phyloP scores from a whole-genome alignment of 495 filamentous ascomycete species.

The Hypoxylon fuscum region DNA sequence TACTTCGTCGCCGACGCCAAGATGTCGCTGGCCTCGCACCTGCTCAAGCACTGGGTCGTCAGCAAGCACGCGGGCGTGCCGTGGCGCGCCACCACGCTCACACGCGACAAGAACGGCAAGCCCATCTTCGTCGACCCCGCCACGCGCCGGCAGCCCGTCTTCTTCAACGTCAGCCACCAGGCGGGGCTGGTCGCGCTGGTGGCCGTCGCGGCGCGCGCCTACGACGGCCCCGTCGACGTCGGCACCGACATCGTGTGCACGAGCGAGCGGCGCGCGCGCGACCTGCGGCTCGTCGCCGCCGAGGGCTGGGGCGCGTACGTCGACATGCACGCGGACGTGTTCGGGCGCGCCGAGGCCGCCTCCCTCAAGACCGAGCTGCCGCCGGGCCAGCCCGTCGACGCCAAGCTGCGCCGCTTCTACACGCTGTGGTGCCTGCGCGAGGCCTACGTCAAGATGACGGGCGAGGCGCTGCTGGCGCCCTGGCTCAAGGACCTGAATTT shows the following conservation, averaged over 20 bases:
- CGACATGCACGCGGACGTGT: constrained; percentile 81
- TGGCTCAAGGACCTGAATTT: constrained; percentile 72
- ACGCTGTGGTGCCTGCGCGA: constrained; percentile 90
- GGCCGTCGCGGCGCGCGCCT: constrained; percentile 52
- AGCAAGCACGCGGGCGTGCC: constrained; percentile 66
- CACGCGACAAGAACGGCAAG: constrained; percentile 69
- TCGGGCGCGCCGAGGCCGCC: constrained; percentile 57
- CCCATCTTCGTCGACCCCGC: constrained; percentile 59
- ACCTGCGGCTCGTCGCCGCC: constrained; percentile 54
- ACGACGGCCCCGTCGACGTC: constrained; percentile 50
- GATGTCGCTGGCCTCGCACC: constrained; percentile 75
- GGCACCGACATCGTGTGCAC: constrained; percentile 81
- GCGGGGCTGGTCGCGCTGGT: constrained; percentile 74
- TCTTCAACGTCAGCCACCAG: constrained; percentile 93
- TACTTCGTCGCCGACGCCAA: constrained; percentile 71
- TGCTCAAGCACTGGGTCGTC: constrained; percentile 82
- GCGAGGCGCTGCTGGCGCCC: constrained; percentile 81
- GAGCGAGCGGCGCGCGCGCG: constrained; percentile 68
- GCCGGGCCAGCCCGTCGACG: constrained; percentile 34
- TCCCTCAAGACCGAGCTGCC: constrained; percentile 50
- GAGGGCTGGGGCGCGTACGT: constrained; percentile 73
- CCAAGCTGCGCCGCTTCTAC: constrained; percentile 77
- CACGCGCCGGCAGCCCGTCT: constrained; percentile 53
- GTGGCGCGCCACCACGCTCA: constrained; percentile 71
- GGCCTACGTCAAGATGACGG: constrained; percentile 93